Percentiles rank a stretch among this genome's conserved stretches.
phyloP scores from a whole-genome alignment of 768 basidiomycete genomes.

The Phlegmacium glaucopus region DNA sequence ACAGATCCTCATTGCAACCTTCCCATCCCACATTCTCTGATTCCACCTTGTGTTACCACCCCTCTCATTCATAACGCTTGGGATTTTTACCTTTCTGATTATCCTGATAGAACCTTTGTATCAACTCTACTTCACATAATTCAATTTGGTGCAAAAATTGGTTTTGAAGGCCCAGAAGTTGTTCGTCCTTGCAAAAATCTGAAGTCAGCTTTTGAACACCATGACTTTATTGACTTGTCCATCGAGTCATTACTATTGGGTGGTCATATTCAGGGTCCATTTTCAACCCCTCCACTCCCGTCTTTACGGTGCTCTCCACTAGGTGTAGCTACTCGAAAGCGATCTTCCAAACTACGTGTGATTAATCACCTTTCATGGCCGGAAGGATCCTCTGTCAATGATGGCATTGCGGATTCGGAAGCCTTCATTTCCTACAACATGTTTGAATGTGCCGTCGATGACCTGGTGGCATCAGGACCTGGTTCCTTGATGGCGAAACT shows the following conservation, averaged over 20 bases:
- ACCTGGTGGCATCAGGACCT: conserved; percentile 20
- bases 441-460: conserved; percentile 19
- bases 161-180: conserved; percentile 15
- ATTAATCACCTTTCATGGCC: conserved; percentile 32
- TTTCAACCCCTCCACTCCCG: conserved; percentile 10
- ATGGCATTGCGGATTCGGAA: conserved; percentile 27
- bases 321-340: conserved; percentile 19
- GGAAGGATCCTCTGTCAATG: conserved; percentile 21
- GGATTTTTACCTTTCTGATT: conserved; percentile 20
- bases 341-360: conserved; percentile 17
- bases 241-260: neutral
- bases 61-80: conserved; percentile 14
- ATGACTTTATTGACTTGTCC: conserved; percentile 1
- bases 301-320: conserved; percentile 22
- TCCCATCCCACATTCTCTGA: neutral
- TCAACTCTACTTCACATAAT: conserved; percentile 22
- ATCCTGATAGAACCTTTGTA: conserved; percentile 26
- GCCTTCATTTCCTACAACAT: conserved; percentile 27
- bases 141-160: conserved; percentile 22
- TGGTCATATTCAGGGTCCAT: conserved; percentile 18
- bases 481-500: conserved; percentile 31
- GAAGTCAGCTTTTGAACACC: conserved; percentile 18
- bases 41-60: conserved; percentile 8
- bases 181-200: conserved; percentile 19
- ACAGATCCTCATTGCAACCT: conserved; percentile 22